These are phyloP conservation scores for Fusarium siculi DNA, from an alignment of 2,329 filamentous ascomycete genomes.

Conservation along the genomic window DNA sequence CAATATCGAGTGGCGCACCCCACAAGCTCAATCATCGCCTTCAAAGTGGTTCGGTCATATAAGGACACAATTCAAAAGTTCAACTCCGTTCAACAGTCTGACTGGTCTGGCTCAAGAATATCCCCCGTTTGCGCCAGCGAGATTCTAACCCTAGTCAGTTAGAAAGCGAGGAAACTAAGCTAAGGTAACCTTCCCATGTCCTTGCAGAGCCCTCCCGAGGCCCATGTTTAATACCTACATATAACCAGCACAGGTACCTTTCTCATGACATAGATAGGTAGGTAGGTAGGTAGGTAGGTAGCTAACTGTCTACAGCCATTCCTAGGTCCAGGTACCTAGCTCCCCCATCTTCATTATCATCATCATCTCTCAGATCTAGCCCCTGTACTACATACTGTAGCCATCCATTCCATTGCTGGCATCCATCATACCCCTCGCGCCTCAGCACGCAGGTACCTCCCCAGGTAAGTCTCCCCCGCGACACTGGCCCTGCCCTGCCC, in stretches of 20 bases:
- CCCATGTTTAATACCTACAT: neutral
- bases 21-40: conserved; percentile 18
- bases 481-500: conserved; percentile 18
- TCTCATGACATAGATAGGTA: neutral
- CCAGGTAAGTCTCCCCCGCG: conserved; percentile 3
- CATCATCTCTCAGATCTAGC: neutral
- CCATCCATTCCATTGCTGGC: neutral
- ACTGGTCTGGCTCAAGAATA: conserved; percentile 16
- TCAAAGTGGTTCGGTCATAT: conserved; percentile 29
- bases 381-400: neutral
- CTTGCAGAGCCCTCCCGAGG: conserved; percentile 16
- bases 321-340: neutral
- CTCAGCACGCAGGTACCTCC: neutral
- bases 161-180: conserved; percentile 10
- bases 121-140: neutral
- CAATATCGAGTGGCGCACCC: conserved; percentile 37
- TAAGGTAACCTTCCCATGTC: conserved; percentile 17
- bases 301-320: neutral
- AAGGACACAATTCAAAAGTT: neutral
- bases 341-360: neutral
- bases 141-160: conserved; percentile 3
- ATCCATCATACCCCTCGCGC: conserved; percentile 6
- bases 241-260: neutral
- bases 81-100: neutral
- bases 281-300: neutral